These are phyloP conservation scores for Neurospora tetrasperma DNA, from an alignment of 495 filamentous ascomycete genomes.

Conservation along the genomic window DNA sequence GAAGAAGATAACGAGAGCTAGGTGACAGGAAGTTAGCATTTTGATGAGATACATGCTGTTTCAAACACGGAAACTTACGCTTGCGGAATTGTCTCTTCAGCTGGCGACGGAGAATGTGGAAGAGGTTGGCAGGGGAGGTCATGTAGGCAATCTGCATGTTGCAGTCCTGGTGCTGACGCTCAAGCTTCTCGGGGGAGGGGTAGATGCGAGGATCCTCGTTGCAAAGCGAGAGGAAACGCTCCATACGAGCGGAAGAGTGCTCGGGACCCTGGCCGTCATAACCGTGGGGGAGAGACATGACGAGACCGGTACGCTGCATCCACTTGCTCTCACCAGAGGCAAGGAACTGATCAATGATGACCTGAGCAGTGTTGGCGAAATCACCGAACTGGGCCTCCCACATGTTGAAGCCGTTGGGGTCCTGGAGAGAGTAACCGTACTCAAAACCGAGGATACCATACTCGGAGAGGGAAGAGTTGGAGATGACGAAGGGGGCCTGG, in stretches of 20 bases:
- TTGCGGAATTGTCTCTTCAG: slow-evolving; percentile 99
- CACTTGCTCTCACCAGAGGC: slow-evolving; percentile 97
- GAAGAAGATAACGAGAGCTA: slow-evolving; percentile 94
- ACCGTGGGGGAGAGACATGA: slow-evolving; percentile 90
- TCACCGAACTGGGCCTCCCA: slow-evolving; percentile 99
- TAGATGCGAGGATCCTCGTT: slow-evolving; percentile 96
- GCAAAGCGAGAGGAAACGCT: slow-evolving; percentile 93
- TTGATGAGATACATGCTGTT: not conserved
- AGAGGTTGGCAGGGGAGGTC: slow-evolving; percentile 85
- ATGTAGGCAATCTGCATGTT: slow-evolving; percentile 98
- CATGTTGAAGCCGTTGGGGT: slow-evolving; percentile 92
- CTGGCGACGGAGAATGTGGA: slow-evolving; percentile 92
- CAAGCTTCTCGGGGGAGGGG: slow-evolving; percentile 75
- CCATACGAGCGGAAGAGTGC: slow-evolving; percentile 95
- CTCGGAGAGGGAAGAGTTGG: slow-evolving; percentile 94
- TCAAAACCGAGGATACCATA: slow-evolving; percentile 94
- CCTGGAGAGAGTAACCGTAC: slow-evolving; percentile 95
- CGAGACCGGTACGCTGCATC: slow-evolving; percentile 91
- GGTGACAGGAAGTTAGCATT: slow-evolving; percentile 26
- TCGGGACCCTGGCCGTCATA: slow-evolving; percentile 98
- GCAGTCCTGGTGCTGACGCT: slow-evolving; percentile 97
- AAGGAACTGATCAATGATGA: slow-evolving; percentile 97
- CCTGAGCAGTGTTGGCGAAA: slow-evolving; percentile 98
- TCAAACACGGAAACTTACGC: slow-evolving; percentile 49
- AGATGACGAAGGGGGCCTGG: slow-evolving; percentile 91